These are phyloP conservation scores for Cylindrotheca fusiformis DNA, from an alignment of 108 stramenopile species.

Conservation along the genomic window DNA sequence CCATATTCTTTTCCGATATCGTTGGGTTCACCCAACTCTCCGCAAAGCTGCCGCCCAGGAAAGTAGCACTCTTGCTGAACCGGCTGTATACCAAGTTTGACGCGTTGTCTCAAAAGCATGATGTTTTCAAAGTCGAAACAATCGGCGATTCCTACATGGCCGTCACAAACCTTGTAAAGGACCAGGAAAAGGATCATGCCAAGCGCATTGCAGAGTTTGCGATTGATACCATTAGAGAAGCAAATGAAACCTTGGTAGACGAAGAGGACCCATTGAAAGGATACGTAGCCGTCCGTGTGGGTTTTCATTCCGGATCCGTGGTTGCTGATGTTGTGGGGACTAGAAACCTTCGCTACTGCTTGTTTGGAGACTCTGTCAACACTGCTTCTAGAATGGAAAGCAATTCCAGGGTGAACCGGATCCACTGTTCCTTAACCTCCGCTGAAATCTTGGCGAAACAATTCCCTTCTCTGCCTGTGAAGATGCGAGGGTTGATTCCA, in stretches of 20 bases:
- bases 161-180: constrained; percentile 50
- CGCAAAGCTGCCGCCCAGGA: constrained; percentile 23
- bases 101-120: constrained; percentile 31
- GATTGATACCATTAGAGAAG: constrained; percentile 46
- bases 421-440: constrained; percentile 43
- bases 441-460: constrained; percentile 30
- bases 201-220: constrained; percentile 69
- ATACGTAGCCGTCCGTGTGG: constrained; percentile 48
- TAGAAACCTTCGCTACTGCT: constrained; percentile 41
- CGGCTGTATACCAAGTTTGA: constrained; percentile 54
- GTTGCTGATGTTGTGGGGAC: constrained; percentile 52
- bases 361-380: constrained; percentile 56
- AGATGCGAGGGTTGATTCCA: constrained; percentile 31
- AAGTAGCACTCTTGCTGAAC: constrained; percentile 46
- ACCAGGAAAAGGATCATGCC: constrained; percentile 47
- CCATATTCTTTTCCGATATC: constrained; percentile 39
- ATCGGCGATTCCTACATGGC: constrained; percentile 60
- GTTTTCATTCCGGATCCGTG: constrained; percentile 51
- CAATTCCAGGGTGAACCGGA: constrained; percentile 25
- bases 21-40: constrained; percentile 54
- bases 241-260: constrained; percentile 32
- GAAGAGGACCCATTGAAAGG: constrained; percentile 29
- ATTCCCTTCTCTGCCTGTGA: constrained; percentile 24
- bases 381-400: constrained; percentile 52
- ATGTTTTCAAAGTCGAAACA: constrained; percentile 51